Conservation (phyloP, 768 basidiomycete species). For the Thelephora aurantiotincta region DNA sequence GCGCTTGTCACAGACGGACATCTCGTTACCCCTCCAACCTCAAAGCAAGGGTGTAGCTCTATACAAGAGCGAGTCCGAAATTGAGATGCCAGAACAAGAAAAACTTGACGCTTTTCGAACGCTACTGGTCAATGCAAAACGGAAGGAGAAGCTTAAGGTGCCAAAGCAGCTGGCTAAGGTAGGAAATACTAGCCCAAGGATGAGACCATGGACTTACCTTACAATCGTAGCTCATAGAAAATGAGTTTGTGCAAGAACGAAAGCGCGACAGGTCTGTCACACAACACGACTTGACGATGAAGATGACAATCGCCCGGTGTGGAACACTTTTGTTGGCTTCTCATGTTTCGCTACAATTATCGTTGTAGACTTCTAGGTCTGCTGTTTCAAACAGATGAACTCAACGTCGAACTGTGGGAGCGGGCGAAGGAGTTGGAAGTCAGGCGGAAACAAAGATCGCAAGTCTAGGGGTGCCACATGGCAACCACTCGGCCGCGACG, state of each 20-base stretch:
- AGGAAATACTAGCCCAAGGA: slow-evolving; percentile 1
- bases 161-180: slow-evolving; percentile 48
- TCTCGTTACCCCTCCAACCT: slow-evolving; percentile 35
- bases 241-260: slow-evolving; percentile 47
- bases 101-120: slow-evolving; percentile 41
- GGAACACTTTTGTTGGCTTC: slow-evolving; percentile 9
- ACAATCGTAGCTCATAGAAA: slow-evolving; percentile 48
- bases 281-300: slow-evolving; percentile 49
- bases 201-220: not conserved
- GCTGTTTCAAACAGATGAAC: slow-evolving; percentile 38
- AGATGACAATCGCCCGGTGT: slow-evolving; percentile 61
- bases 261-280: slow-evolving; percentile 24
- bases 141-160: slow-evolving; percentile 38
- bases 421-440: slow-evolving; percentile 45
- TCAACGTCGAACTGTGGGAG: slow-evolving; percentile 51
- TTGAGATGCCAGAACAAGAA: slow-evolving; percentile 31
- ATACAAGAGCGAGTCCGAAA: slow-evolving; percentile 32
- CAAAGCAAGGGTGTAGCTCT: slow-evolving; percentile 14
- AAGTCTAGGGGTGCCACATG: not conserved
- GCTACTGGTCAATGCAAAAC: slow-evolving; percentile 43
- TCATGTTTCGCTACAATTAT: slow-evolving; percentile 3
- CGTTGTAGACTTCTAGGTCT: slow-evolving; percentile 42
- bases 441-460: slow-evolving; percentile 21
- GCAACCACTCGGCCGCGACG: no score
- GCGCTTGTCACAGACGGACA: slow-evolving; percentile 33